Evolutionary conservation across 1,284 basidiomycete species (phyloP).

Genomic region (Fomitopsis palustris): DNA sequence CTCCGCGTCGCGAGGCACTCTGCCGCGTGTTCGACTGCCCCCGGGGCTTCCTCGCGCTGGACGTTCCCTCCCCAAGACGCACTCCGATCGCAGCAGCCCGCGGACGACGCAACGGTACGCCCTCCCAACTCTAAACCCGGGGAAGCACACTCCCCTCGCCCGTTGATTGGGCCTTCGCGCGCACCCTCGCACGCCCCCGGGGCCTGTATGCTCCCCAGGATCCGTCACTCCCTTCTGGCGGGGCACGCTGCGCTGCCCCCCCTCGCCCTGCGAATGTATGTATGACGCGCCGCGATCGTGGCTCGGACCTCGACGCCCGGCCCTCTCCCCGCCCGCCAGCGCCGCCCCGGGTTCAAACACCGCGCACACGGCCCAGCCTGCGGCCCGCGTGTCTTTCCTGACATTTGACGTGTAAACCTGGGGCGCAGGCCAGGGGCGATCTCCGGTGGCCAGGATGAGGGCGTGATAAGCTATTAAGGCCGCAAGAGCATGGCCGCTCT

Average conservation of each 20-base stretch:
- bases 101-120: constrained; percentile 2
- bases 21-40: neutral
- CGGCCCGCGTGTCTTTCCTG: neutral
- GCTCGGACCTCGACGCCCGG: neutral
- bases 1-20: neutral
- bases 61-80: neutral
- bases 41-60: neutral
- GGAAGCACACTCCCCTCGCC: neutral
- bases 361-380: neutral
- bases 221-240: neutral
- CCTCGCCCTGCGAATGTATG: no score
- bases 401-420: neutral
- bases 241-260: neutral
- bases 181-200: neutral
- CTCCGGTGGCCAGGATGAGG: neutral
- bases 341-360: neutral
- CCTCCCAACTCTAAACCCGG: constrained; percentile 5
- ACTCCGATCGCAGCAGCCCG: constrained; percentile 1
- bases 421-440: neutral
- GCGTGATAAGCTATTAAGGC: constrained; percentile 5
- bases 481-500: neutral
- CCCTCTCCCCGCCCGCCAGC: neutral
- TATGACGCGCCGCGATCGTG: neutral
- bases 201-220: neutral
- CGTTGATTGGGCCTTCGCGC: neutral